Percentiles rank a stretch among this genome's conserved stretches.
These are phyloP conservation scores for Leccinum barrowsii DNA, from an alignment of 768 basidiomycete genomes.

Conservation along the genomic window DNA sequence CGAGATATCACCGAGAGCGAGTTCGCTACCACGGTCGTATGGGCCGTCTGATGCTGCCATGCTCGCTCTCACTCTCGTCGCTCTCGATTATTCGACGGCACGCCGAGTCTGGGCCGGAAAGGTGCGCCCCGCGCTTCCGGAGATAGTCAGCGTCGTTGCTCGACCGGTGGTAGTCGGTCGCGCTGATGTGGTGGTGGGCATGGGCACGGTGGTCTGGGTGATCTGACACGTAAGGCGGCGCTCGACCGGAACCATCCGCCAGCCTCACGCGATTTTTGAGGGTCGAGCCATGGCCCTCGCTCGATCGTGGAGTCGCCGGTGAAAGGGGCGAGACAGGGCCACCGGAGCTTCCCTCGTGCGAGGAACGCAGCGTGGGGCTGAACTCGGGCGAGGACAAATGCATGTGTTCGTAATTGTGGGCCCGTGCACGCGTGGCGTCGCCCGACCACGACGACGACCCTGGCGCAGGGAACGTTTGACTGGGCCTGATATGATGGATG, in stretches of 20 bases:
- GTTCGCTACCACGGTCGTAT: constrained; percentile 44
- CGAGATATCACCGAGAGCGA: not conserved
- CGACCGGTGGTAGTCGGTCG: constrained; percentile 12
- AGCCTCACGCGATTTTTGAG: constrained; percentile 13
- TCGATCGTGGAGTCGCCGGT: constrained; percentile 52
- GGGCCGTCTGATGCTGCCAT: constrained; percentile 31
- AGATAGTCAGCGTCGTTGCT: not conserved
- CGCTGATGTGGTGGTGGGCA: constrained; percentile 6
- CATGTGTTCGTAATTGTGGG: constrained; percentile 13
- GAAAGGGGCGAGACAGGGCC: constrained; percentile 49
- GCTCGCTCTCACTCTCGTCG: constrained; percentile 39
- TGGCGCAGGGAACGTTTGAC: constrained; percentile 17
- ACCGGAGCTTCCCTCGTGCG: constrained; percentile 44
- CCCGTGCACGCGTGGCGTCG: constrained; percentile 16
- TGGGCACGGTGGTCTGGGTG: constrained; percentile 13
- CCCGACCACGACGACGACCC: constrained; percentile 27
- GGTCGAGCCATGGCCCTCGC: constrained; percentile 17
- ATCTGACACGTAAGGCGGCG: constrained; percentile 7
- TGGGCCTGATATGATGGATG: constrained; percentile 8
- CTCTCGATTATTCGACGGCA: constrained; percentile 27
- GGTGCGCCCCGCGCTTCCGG: constrained; percentile 13
- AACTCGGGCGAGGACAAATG: constrained; percentile 15
- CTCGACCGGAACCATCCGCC: constrained; percentile 10
- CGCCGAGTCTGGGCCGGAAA: constrained; percentile 25
- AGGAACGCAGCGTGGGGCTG: constrained; percentile 29